A percentile compares a stretch with the other conserved stretches of the same genome.
Conservation (phyloP, 1,284 basidiomycete species). For the Jaminaea rosea region DNA sequence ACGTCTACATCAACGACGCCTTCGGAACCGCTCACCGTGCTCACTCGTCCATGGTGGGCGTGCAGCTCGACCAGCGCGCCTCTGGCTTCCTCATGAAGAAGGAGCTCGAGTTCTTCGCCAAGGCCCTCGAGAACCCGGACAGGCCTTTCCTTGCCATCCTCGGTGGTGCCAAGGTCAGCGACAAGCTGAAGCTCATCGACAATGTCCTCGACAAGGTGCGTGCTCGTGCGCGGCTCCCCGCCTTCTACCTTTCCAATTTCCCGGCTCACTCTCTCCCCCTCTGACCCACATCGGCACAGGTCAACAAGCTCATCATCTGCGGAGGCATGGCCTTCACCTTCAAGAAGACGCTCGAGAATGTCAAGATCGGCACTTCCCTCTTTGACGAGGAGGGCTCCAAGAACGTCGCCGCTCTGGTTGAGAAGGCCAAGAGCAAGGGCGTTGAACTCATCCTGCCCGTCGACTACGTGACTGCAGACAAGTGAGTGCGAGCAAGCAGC, state of each 20-base stretch:
- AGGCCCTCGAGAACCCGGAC: constrained; percentile 88
- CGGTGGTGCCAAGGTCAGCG: constrained; percentile 96
- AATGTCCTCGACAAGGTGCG: constrained; percentile 99
- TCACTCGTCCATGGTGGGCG: constrained; percentile 96
- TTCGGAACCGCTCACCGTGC: constrained; percentile 98
- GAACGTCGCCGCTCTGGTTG: constrained; percentile 74
- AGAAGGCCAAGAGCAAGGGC: constrained; percentile 86
- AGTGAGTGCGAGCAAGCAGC: no score
- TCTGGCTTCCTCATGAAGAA: constrained; percentile 97
- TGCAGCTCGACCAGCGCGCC: constrained; percentile 84
- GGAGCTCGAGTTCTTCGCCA: constrained; percentile 97
- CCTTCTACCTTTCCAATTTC: no score
- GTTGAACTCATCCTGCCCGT: constrained; percentile 93
- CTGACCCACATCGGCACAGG: no score
- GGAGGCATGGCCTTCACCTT: constrained; percentile 99
- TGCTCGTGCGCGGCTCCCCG: no score
- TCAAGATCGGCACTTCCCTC: constrained; percentile 86
- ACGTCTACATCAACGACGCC: constrained; percentile 97
- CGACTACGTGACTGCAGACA: constrained; percentile 88
- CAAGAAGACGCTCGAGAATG: constrained; percentile 82
- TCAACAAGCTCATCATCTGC: constrained; percentile 90
- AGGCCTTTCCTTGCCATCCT: constrained; percentile 95
- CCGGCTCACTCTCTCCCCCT: no score
- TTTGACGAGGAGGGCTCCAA: constrained; percentile 83
- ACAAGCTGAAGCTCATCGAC: constrained; percentile 98